These are phyloP conservation scores for Thelonectria discophora DNA, from an alignment of 2,329 filamentous ascomycete genomes.

Conservation along the genomic window DNA sequence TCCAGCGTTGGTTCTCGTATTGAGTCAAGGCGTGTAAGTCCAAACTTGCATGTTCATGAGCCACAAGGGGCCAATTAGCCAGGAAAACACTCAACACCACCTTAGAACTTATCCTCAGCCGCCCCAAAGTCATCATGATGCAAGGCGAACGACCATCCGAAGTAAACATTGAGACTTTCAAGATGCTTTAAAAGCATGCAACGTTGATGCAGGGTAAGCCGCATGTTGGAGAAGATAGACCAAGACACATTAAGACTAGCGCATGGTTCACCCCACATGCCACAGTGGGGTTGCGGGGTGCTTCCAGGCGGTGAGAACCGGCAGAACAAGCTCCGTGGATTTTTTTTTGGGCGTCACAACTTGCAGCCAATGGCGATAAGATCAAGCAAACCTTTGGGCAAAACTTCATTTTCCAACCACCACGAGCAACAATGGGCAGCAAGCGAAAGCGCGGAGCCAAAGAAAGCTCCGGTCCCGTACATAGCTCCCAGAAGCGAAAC, in stretches of 20 bases:
- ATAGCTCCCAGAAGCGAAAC: conserved; percentile 44
- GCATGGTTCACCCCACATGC: conserved; percentile 3
- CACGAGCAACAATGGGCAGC: conserved; percentile 42
- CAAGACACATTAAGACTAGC: neutral
- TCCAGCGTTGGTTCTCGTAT: too few relatives aligned
- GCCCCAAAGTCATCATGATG: too few relatives aligned
- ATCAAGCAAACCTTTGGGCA: conserved; percentile 14
- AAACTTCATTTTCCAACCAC: conserved; percentile 17
- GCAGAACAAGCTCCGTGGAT: conserved; percentile 32
- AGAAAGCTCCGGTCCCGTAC: conserved; percentile 39
- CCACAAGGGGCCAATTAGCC: too few relatives aligned
- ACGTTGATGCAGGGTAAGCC: too few relatives aligned
- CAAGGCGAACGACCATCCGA: too few relatives aligned
- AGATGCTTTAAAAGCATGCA: too few relatives aligned
- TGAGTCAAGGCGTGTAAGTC: too few relatives aligned
- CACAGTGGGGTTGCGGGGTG: conserved; percentile 33
- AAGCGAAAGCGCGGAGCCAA: conserved; percentile 50
- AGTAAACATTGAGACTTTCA: too few relatives aligned
- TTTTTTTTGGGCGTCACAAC: conserved; percentile 30
- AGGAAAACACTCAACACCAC: too few relatives aligned
- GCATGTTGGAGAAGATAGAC: too few relatives aligned
- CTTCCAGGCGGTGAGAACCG: conserved; percentile 33
- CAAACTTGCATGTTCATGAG: too few relatives aligned
- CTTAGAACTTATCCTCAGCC: too few relatives aligned
- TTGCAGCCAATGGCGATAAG: conserved; percentile 18